Base-by-base conservation (phyloP, 2,329 filamentous ascomycete genomes). In the Colletotrichum chlorophyti region DNA sequence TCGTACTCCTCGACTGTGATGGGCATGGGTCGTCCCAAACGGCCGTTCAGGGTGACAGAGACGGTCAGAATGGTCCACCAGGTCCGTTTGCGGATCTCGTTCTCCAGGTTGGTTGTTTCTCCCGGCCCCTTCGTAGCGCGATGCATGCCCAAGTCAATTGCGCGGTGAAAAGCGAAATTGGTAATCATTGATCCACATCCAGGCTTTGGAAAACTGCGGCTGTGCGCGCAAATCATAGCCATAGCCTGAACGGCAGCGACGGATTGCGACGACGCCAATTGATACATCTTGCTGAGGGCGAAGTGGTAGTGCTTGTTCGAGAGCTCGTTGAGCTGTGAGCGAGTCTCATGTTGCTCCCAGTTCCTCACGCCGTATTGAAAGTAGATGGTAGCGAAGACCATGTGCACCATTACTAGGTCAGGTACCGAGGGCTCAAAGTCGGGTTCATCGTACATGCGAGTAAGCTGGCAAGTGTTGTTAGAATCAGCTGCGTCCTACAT, bases 291-390 rank as follows among this genome's bases (percentile, higher is more conserved):
- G 68, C 84, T 85, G 40, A 93, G 74, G 1, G 88, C 83, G 68
- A 88, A 94, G 66, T 93, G 89, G 65, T 93, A 94, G 69, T 95
- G 91, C 51, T 84, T 83, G 71, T 93, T 91, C 4, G 90, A 91
- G 47, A 88, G 75, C 1, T 85, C 79, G 63, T 89, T 85, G 49
- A 89, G 74, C 34, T 81, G 77, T 6, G 76, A 75, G 59, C 83
- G 80, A 57, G 83, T 79, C 4, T 80, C 78, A 14, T 81, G 70
- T 54, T 84, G 75, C 59, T 85, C 79, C 60, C 79, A 77, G 65
- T 92, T 93, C 17, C 91, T 82, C 5, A 86, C 79, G n/a, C 88
- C 88, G 59, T 87, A 90, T 65, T 96, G 91, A 64, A 90, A 91
- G 68, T 88, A 87, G 65, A 94, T 89, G 46, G 87, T 87, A 10